Evolutionary conservation across 2,329 filamentous ascomycete genomes (phyloP), one percentile per base, ranked within the genome.

Genomic region (Xylariaceae sp.): DNA sequence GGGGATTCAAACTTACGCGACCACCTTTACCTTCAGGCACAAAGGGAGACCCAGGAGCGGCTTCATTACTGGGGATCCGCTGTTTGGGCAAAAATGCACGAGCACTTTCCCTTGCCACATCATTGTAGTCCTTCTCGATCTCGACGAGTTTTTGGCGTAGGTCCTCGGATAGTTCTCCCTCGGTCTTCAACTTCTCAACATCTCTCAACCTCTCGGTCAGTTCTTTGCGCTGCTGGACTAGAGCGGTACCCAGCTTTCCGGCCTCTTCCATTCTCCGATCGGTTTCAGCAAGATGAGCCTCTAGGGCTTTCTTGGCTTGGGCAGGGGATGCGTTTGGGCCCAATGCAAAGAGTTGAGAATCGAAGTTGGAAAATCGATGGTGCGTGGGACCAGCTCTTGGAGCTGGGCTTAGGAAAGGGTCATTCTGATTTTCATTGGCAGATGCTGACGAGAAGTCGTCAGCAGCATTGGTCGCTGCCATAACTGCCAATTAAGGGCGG

Each of bases 91-190:
- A 69, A 61, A 96, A 91, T 2, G 88, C 89, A 50, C 91, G 79
- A 33, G 91, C 89, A 36, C 87, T 93, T 62, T 97, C 91, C 48
- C 85, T 78, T 11, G 90, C 89, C 35, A 97, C 83, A 60, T 96
- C 90, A 62, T 95, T 91, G 68, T 94, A 97, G 59, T 98, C 93
- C 63, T 81, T 87, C 64, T 98, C 93, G 45, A 98, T 81, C 49
- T 95, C 89, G 12, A 81, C 75, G 39, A 98, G 76, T 65, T 87
- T 89, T 56, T 85, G 78, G 45, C 86, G 87, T 55, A 98, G 70
- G 51, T 95, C 90, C 3, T 87, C 81, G 0, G 84, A 83, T 38
- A 97, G 80, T 48, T 95, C 86, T 18, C 79, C 80, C 52, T 93
- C 86, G 34, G 78, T 73, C 56, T 89, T 76, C 45, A 87, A 73